phyloP scores from a whole-genome alignment of 495 filamentous ascomycete genomes.

The Neurospora sp. region DNA sequence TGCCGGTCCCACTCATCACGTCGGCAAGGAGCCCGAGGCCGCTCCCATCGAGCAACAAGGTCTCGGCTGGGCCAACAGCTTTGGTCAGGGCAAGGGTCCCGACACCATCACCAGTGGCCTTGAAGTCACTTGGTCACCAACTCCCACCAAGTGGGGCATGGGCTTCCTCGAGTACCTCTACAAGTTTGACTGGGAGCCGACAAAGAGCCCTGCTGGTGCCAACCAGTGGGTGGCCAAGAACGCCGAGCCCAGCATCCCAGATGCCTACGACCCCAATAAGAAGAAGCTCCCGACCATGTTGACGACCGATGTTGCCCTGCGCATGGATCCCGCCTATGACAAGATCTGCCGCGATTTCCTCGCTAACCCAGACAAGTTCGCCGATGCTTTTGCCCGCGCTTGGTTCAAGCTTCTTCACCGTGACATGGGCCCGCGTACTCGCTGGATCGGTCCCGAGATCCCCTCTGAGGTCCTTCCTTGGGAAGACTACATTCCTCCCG shows the following conservation, averaged over 20 bases:
- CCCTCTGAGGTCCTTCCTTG: conserved; percentile 52
- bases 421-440: conserved; percentile 57
- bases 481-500: conserved; percentile 54
- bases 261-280: conserved; percentile 52
- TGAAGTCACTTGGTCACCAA: conserved; percentile 65
- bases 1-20: conserved; percentile 46
- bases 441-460: conserved; percentile 61
- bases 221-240: conserved; percentile 66
- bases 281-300: conserved; percentile 61
- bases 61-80: conserved; percentile 54
- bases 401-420: conserved; percentile 76
- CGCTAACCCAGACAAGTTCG: conserved; percentile 52
- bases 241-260: conserved; percentile 52
- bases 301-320: conserved; percentile 60
- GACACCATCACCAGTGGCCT: conserved; percentile 63
- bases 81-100: conserved; percentile 49
- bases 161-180: conserved; percentile 61
- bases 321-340: conserved; percentile 58
- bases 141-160: conserved; percentile 59
- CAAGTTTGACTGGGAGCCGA: conserved; percentile 67
- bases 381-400: conserved; percentile 54
- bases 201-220: conserved; percentile 62
- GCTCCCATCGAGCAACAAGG: conserved; percentile 53
- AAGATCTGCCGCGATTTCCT: conserved; percentile 62
- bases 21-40: conserved; percentile 54